These are phyloP conservation scores for Cichorium intybus DNA, from an alignment of 140 eudicot species.

Conservation along the genomic window DNA sequence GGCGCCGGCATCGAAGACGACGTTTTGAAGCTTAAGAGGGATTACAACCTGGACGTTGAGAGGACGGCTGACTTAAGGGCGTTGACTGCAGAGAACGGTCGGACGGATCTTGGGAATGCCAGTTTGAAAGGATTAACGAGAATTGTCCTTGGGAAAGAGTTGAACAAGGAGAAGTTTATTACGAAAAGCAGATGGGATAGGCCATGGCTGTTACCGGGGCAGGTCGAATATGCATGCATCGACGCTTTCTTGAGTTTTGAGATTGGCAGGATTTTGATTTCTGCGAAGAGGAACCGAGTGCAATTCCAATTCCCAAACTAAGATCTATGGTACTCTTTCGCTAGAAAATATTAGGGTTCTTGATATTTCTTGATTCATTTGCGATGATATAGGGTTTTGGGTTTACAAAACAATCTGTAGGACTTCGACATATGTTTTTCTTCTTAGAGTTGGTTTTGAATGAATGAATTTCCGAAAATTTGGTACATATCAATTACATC, in stretches of 20 bases:
- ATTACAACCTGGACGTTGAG: conserved; percentile 27
- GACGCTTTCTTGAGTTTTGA: conserved; percentile 42
- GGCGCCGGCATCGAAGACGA: conserved; percentile 45
- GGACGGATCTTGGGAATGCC: conserved; percentile 4
- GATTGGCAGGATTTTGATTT: conserved; percentile 34
- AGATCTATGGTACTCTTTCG: neutral
- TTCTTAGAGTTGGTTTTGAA: neutral
- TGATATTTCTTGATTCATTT: neutral
- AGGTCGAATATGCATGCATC: conserved; percentile 43
- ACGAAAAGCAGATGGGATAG: conserved; percentile 46
- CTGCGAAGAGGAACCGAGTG: neutral
- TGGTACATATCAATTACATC: neutral
- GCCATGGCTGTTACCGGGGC: conserved; percentile 11
- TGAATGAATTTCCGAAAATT: neutral
- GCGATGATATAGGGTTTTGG: neutral
- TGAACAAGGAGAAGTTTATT: conserved; percentile 17
- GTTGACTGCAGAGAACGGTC: conserved; percentile 25
- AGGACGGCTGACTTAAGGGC: conserved; percentile 33
- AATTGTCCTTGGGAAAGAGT: conserved; percentile 32
- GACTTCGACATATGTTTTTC: neutral
- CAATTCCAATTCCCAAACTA: neutral
- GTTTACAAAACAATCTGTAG: neutral
- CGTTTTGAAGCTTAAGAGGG: conserved; percentile 31
- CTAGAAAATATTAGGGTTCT: neutral
- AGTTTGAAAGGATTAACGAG: conserved; percentile 31